Base-by-base conservation (phyloP, 306 rosid genomes). In the Vachellia collinsii region DNA sequence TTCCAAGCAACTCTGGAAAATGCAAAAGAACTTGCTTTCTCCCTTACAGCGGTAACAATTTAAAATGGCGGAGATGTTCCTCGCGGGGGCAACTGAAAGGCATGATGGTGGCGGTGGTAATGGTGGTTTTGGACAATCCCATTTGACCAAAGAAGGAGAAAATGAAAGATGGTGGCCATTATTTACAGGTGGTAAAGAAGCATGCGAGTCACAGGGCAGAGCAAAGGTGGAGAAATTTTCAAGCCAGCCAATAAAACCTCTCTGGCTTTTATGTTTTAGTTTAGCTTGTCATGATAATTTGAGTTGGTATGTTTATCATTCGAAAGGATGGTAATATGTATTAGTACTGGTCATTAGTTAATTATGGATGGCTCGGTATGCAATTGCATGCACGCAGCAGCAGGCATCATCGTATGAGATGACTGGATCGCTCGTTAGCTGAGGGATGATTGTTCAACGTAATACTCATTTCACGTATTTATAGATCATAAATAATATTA, bases 11-110 rank as follows among this genome's bases (percentile, higher is more conserved):
- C 5, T 36, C 59, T 48, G 61, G 65, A 67, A 72, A 59, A 37
- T 42, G 41, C 42, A 6, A 29, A n/a, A 11, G 23, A 14, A 9
- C 7, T 48, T 4, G 10, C 2, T 11, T 58, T 3, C n/a, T 43
- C 9, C 9, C 63, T 19, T 7, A 11, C 71, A 54, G n/a, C 0
- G 74, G 34, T 71, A 44, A 53, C 44, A 78, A 72, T 44, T 72
- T 78, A 54, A 80, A 80, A 69, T 85, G 75, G 82, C 76, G 59
- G 37, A 14, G 63, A 59, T 50, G 3, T 66, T 46, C 50, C 59
- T 76, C 75, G 71, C 75, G 72, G 39, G 17, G 17, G 59, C 41
- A 72, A 80, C 70, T 34, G 66, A 83, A 82, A 58, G 74, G 72
- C 46, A 70, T 42, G 8, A 76, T 61, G 8, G 34, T 74, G 10